Percentiles rank a stretch among this genome's conserved stretches.
phyloP scores from a whole-genome alignment of 2,329 filamentous ascomycete genomes.

The Fusarium falciforme region DNA sequence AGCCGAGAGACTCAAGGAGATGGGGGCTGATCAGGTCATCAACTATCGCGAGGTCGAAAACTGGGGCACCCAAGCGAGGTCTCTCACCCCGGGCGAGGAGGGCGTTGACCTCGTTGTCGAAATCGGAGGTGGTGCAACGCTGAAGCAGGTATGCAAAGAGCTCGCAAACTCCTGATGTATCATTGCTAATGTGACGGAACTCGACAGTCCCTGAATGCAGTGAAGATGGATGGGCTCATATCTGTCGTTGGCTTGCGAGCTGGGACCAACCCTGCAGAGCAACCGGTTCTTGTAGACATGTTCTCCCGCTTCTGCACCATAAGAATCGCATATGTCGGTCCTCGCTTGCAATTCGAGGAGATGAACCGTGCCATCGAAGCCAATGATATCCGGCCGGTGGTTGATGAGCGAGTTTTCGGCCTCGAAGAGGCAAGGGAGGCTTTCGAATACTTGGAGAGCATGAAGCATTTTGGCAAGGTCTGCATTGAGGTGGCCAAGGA shows the following conservation, averaged over 20 bases:
- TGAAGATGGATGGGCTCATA: slow-evolving; percentile 50
- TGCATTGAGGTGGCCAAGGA: neutral
- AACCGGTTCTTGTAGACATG: neutral
- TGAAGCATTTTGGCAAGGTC: neutral
- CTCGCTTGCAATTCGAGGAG: slow-evolving; percentile 54
- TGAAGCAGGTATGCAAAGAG: slow-evolving; percentile 58
- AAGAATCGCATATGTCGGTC: slow-evolving; percentile 54
- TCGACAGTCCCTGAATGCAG: slow-evolving; percentile 55
- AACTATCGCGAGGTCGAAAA: slow-evolving; percentile 70
- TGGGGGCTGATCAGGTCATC: slow-evolving; percentile 68
- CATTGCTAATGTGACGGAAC: neutral
- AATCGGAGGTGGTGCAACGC: slow-evolving; percentile 72
- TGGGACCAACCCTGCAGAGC: neutral
- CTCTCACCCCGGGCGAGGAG: slow-evolving; percentile 54
- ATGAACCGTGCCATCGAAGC: slow-evolving; percentile 57
- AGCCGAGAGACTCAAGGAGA: slow-evolving; percentile 60
- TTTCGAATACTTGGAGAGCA: slow-evolving; percentile 40
- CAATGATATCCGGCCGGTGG: slow-evolving; percentile 55
- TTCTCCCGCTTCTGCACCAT: slow-evolving; percentile 41
- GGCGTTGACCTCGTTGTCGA: slow-evolving; percentile 74
- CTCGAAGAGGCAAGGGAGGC: slow-evolving; percentile 52
- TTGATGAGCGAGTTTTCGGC: slow-evolving; percentile 55
- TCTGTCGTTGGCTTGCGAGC: slow-evolving; percentile 41
- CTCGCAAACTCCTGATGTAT: neutral
- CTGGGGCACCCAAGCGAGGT: slow-evolving; percentile 69